Conservation (phyloP, 2,329 filamentous ascomycete genomes). For the Aspergillus awamori region DNA sequence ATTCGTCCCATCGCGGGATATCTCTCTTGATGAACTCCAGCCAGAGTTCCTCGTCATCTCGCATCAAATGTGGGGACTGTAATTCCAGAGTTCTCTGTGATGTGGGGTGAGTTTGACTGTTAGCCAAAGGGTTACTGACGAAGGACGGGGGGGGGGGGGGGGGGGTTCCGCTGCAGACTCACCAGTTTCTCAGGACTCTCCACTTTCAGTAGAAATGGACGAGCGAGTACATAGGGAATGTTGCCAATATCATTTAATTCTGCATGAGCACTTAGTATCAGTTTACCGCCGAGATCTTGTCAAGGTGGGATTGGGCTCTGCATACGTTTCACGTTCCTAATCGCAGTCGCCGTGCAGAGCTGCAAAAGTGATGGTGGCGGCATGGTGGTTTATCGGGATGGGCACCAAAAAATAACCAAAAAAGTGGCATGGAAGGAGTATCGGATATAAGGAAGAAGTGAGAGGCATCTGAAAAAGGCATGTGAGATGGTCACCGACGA, state of each 20-base stretch:
- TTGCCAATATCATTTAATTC: constrained; percentile 71
- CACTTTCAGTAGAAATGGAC: constrained; percentile 70
- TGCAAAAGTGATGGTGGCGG: constrained; percentile 39
- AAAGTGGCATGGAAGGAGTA: constrained; percentile 18
- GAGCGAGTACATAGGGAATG: constrained; percentile 67
- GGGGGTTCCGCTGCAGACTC: constrained; percentile 24
- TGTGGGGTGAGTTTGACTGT: constrained; percentile 10
- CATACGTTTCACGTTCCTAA: constrained; percentile 43
- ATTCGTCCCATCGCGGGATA: constrained; percentile 69
- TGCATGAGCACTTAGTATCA: constrained; percentile 24
- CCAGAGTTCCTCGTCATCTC: constrained; percentile 75
- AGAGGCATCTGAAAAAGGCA: constrained; percentile 11
- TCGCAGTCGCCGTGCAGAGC: constrained; percentile 39
- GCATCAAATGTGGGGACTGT: constrained; percentile 74
- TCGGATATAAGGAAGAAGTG: constrained; percentile 16
- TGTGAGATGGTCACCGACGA: neutral
- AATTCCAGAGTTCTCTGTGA: constrained; percentile 64
- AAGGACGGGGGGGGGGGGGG: no score
- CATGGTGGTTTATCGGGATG: constrained; percentile 29
- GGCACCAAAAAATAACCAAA: constrained; percentile 23
- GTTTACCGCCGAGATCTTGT: neutral
- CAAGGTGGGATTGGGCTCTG: neutral
- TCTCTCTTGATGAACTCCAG: constrained; percentile 75
- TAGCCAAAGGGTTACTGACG: neutral
- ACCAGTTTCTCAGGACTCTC: constrained; percentile 75